Percentiles rank a stretch among this genome's conserved stretches.
These are phyloP conservation scores for Suillus paluster DNA, from an alignment of 768 basidiomycete genomes.

Conservation along the genomic window DNA sequence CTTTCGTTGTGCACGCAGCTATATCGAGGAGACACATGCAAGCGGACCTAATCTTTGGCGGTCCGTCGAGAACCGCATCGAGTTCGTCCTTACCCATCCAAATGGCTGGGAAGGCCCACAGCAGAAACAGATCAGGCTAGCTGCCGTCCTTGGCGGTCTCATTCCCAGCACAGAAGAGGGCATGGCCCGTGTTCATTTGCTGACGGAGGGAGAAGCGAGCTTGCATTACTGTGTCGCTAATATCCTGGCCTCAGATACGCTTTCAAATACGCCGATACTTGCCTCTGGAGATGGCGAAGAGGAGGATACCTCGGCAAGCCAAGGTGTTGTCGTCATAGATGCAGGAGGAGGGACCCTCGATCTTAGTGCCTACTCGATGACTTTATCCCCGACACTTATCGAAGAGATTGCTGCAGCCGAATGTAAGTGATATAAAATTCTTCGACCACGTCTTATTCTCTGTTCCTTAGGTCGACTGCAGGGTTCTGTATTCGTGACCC, in stretches of 20 bases:
- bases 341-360: slow-evolving; percentile 53
- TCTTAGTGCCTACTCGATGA: slow-evolving; percentile 47
- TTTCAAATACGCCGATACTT: slow-evolving; percentile 21
- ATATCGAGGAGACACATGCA: slow-evolving; percentile 51
- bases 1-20: slow-evolving; percentile 45
- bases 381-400: slow-evolving; percentile 41
- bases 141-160: slow-evolving; percentile 56
- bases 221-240: slow-evolving; percentile 59
- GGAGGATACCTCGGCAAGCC: slow-evolving; percentile 28
- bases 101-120: slow-evolving; percentile 70
- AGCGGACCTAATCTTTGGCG: slow-evolving; percentile 50
- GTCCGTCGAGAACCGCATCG: slow-evolving; percentile 45
- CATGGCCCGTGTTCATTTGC: slow-evolving; percentile 51
- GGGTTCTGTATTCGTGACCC: slow-evolving; percentile 45
- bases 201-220: slow-evolving; percentile 70
- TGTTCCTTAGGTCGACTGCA: slow-evolving; percentile 40
- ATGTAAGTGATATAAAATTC: slow-evolving; percentile 27
- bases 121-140: slow-evolving; percentile 58
- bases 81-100: slow-evolving; percentile 63
- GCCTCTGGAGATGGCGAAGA: slow-evolving; percentile 22
- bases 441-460: not conserved
- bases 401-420: slow-evolving; percentile 43
- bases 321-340: slow-evolving; percentile 51
- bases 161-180: slow-evolving; percentile 44
- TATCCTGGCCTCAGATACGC: slow-evolving; percentile 42